A percentile compares a stretch with the other conserved stretches of the same genome.
Evolutionary conservation across 441 rosid species (phyloP).

Genomic region (Rhodomyrtus psidioides): DNA sequence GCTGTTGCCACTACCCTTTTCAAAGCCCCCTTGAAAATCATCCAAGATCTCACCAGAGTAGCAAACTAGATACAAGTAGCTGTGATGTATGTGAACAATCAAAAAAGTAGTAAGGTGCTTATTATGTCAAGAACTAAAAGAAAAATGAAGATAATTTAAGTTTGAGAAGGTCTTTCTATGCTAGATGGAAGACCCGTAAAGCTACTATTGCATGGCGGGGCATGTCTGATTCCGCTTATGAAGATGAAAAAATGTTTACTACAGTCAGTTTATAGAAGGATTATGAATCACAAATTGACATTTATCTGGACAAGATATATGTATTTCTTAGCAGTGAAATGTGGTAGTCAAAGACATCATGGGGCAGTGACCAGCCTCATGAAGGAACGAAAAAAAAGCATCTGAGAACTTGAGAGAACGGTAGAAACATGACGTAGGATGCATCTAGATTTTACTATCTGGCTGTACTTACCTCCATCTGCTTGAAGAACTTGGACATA

Average conservation of each 20-base stretch:
- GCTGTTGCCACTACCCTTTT: constrained; percentile 95
- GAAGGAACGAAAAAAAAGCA: background rate
- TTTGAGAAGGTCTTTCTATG: background rate
- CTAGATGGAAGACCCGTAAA: background rate
- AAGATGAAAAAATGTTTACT: background rate
- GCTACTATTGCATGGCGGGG: background rate
- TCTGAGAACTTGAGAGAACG: background rate
- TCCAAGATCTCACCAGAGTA: constrained; percentile 57
- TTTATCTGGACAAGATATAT: background rate
- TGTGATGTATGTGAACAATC: constrained; percentile 10
- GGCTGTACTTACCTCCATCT: constrained; percentile 67
- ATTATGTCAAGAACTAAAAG: background rate
- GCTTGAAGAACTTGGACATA: constrained; percentile 98
- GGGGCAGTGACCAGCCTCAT: background rate
- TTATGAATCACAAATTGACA: background rate
- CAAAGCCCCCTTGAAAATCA: constrained; percentile 79
- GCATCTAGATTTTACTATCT: background rate
- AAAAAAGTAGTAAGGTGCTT: background rate
- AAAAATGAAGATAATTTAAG: background rate
- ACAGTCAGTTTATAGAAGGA: background rate
- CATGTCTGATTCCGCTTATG: background rate
- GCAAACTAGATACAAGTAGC: constrained; percentile 53
- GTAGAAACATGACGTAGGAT: background rate
- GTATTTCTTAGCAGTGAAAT: background rate
- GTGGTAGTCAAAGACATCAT: background rate